Evolutionary conservation across 1,284 basidiomycete genomes (phyloP).

Genomic region (Puccinia polysora): DNA sequence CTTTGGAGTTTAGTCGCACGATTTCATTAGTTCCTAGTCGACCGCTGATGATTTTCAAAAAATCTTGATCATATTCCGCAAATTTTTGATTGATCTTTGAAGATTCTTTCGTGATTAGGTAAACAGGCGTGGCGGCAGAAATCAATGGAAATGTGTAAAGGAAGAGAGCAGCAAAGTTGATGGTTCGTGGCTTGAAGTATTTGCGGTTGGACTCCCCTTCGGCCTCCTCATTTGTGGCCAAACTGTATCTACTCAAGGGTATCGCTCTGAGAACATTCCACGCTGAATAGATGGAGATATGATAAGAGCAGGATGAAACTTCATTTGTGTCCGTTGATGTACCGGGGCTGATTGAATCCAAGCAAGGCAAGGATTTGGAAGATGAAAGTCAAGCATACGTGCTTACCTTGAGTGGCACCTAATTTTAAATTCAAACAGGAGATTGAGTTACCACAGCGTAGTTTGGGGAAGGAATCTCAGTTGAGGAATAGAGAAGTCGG

Average conservation of each 20-base stretch:
- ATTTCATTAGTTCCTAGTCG: background rate
- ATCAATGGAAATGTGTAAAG: background rate
- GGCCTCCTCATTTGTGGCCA: background rate
- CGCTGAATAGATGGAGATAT: background rate
- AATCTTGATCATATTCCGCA: background rate
- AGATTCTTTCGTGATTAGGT: background rate
- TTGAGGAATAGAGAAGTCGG: too few relatives aligned
- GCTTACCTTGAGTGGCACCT: too few relatives aligned
- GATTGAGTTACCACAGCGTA: too few relatives aligned
- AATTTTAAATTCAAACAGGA: too few relatives aligned
- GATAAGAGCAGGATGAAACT: too few relatives aligned
- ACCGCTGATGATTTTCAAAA: background rate
- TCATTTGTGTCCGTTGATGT: too few relatives aligned
- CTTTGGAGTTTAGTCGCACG: background rate
- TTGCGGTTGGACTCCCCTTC: background rate
- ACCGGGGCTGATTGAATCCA: too few relatives aligned
- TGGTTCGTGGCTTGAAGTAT: constrained; percentile 5
- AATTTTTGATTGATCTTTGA: background rate
- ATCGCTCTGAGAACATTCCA: constrained; percentile 3
- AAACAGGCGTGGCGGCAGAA: background rate
- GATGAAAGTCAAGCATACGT: too few relatives aligned
- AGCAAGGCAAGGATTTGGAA: too few relatives aligned
- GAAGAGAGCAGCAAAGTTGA: constrained; percentile 1
- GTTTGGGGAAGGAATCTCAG: too few relatives aligned
- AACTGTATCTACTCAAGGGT: background rate